Evolutionary conservation across 148 eudicot genomes (phyloP).

Genomic region (Polygonum aviculare): DNA sequence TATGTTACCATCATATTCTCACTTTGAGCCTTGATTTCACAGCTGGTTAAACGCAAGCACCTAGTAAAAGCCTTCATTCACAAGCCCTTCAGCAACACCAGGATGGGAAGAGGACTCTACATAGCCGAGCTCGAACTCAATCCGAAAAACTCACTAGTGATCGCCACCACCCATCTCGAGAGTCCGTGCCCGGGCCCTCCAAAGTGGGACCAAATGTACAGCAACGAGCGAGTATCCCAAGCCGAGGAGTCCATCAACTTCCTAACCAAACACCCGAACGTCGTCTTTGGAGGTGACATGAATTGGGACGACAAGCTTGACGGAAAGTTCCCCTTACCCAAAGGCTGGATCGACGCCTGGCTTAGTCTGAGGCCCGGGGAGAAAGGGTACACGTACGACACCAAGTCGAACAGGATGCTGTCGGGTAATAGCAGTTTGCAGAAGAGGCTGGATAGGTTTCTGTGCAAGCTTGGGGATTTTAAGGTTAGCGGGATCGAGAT

Average conservation of each 20-base stretch:
- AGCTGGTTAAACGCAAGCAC: slow-evolving; percentile 60
- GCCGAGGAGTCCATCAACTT: slow-evolving; percentile 55
- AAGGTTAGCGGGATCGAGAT: slow-evolving; percentile 41
- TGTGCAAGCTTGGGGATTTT: slow-evolving; percentile 51
- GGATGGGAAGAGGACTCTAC: slow-evolving; percentile 76
- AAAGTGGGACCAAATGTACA: slow-evolving; percentile 79
- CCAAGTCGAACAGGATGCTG: slow-evolving; percentile 70
- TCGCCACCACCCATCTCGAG: slow-evolving; percentile 85
- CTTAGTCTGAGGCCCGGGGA: slow-evolving; percentile 47
- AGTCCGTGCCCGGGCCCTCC: slow-evolving; percentile 92
- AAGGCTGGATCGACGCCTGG: slow-evolving; percentile 92
- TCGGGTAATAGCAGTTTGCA: slow-evolving; percentile 46
- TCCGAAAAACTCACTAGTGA: slow-evolving; percentile 27
- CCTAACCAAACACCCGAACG: slow-evolving; percentile 43
- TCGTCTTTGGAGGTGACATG: slow-evolving; percentile 88
- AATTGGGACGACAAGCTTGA: slow-evolving; percentile 90
- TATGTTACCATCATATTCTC: not conserved
- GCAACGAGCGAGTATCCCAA: slow-evolving; percentile 87
- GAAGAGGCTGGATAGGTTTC: slow-evolving; percentile 63
- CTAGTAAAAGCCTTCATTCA: slow-evolving; percentile 63
- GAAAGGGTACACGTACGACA: slow-evolving; percentile 75
- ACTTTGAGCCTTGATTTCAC: slow-evolving; percentile 14
- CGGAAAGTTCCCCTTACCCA: slow-evolving; percentile 51
- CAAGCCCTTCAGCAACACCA: slow-evolving; percentile 49
- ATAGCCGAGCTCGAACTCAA: slow-evolving; percentile 44